Percentiles rank a stretch among this genome's conserved stretches.
Evolutionary conservation across 2,329 filamentous ascomycete genomes (phyloP).

Genomic region (Aspergillus pseudotamarii): DNA sequence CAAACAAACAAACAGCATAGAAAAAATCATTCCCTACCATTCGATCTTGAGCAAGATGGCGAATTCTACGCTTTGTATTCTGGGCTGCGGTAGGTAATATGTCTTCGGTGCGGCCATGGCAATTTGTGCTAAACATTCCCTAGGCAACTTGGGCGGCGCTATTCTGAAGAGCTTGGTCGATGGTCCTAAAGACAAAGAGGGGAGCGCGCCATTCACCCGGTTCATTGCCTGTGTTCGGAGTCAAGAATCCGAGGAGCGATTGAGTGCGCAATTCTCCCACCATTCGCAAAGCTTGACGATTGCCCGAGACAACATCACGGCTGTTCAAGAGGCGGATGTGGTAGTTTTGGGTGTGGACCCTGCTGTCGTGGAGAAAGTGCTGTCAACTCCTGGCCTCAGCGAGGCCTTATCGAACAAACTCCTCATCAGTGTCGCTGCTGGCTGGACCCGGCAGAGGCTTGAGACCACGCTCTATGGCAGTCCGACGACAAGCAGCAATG

Average conservation of each 20-base stretch:
- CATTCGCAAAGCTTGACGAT: conserved; percentile 35
- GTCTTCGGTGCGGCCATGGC: not conserved
- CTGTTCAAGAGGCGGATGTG: conserved; percentile 41
- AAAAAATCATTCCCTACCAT: not conserved
- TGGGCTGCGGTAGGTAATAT: conserved; percentile 22
- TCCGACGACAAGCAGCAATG: conserved; percentile 18
- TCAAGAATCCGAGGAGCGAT: conserved; percentile 36
- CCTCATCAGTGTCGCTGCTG: conserved; percentile 56
- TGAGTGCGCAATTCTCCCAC: conserved; percentile 35
- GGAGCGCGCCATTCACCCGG: conserved; percentile 26
- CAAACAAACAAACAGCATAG: too few species aligned
- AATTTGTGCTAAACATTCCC: not conserved
- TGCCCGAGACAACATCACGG: conserved; percentile 35
- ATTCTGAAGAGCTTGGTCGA: conserved; percentile 40
- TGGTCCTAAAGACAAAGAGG: conserved; percentile 8
- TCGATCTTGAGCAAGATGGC: not conserved
- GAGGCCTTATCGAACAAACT: conserved; percentile 50
- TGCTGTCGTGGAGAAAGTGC: conserved; percentile 42
- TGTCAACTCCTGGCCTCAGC: conserved; percentile 41
- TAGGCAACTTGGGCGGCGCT: conserved; percentile 44
- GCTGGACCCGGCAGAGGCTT: conserved; percentile 49
- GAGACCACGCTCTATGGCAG: conserved; percentile 40
- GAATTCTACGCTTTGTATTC: conserved; percentile 19
- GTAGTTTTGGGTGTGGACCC: conserved; percentile 54
- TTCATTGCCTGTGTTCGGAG: conserved; percentile 51